Conservation (phyloP, 2,329 filamentous ascomycete genomes). For the Myriosclerotinia curreyana region DNA sequence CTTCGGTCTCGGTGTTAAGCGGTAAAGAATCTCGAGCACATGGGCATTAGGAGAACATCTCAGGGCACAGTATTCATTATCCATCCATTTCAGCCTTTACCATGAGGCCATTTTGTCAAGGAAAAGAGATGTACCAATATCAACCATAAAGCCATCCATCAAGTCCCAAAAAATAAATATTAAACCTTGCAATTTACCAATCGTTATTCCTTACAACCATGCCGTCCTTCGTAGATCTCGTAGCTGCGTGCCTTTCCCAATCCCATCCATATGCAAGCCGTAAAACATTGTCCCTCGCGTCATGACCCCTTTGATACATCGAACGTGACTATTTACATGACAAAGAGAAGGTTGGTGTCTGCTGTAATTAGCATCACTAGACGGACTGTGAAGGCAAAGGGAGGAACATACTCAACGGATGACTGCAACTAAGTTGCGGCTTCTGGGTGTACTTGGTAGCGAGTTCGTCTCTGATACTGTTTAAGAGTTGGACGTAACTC, state of each 20-base stretch:
- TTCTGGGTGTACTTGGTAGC: conserved; percentile 87
- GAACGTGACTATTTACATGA: conserved; percentile 48
- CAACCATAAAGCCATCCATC: neutral
- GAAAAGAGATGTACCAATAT: neutral
- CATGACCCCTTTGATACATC: conserved; percentile 15
- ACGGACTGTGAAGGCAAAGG: neutral
- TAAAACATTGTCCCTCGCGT: conserved; percentile 8
- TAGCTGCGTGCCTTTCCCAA: conserved; percentile 2
- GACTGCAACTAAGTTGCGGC: conserved; percentile 92
- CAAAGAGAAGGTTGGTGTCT: conserved; percentile 63
- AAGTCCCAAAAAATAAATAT: neutral
- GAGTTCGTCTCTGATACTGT: conserved; percentile 90
- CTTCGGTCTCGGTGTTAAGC: neutral
- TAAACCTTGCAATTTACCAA: neutral
- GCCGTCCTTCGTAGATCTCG: neutral
- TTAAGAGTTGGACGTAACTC: conserved; percentile 92
- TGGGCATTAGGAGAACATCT: neutral
- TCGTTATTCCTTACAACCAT: neutral
- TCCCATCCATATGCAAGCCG: conserved; percentile 4
- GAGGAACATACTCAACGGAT: conserved; percentile 72
- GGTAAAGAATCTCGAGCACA: neutral
- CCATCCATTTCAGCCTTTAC: conserved; percentile 3
- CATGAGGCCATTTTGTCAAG: conserved; percentile 2
- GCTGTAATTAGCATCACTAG: conserved; percentile 20
- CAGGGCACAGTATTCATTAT: neutral